Evolutionary conservation across 805 yeast species (phyloP), one percentile per base, ranked within the genome.

Genomic region (Wickerhamiella dianesei): DNA sequence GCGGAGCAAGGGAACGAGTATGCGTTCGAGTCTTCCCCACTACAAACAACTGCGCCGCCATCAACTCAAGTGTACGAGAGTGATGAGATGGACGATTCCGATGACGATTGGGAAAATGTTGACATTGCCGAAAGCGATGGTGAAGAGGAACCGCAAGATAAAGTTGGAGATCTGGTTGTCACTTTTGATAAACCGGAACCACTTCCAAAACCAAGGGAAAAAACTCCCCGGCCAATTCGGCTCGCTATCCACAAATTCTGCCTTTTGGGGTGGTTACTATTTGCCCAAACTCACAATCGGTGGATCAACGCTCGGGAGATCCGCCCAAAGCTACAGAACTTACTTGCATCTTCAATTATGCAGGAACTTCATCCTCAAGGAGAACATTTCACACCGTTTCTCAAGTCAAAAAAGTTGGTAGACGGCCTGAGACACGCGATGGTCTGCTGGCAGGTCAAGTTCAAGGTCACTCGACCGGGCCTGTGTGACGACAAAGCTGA

Each of bases 361-460:
- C 64, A 64, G 3, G 73, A 79, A 47, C 59, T 81, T 21, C 70
- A 66, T 45, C 79, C 80, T 0, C 63, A 67, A 18, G 60, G 41
- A 39, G 20, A 53, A n/a, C 67, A 68, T 17, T 63, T 71, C 17
- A 59, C 71, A 3, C 56, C 68, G 40, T 64, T 71, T 37, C 75
- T 79, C 18, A 72, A 73, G 49, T 69, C 94, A 0, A 67, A 94
- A 46, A 71, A 76, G 53, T 70, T 92, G 29, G 66, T 88, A 2
- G 96, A 86, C 59, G 84, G 89, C 0, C 56, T 92, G n/a, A 70
- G 80, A 40, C 77, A 75, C 50, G 61, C 82, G 1, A 74, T 82
- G 78, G 68, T 65, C 14, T 64, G 69, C 35, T 92, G 94, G 83
- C 59, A 68, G 19, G 62, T 63, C 12, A 67, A 67, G 50, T 82